These are phyloP conservation scores for Artemisia argyi DNA, from an alignment of 129 eudicot genomes.

Conservation along the genomic window DNA sequence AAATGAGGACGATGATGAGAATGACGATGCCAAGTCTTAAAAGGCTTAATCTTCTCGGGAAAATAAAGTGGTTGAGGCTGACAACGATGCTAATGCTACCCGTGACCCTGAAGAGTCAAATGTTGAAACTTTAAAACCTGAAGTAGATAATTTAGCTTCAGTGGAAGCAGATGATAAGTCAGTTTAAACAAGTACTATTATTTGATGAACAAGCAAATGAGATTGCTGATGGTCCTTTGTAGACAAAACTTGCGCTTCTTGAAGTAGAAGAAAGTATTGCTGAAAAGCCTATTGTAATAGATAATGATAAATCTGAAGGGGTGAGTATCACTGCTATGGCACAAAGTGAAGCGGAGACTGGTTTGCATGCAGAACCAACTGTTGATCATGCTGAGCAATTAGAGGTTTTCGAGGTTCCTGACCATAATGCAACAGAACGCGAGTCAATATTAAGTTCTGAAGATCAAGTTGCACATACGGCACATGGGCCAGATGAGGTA, in stretches of 20 bases:
- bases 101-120: slow-evolving; percentile 40
- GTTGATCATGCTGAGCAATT: slow-evolving; percentile 29
- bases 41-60: slow-evolving; percentile 28
- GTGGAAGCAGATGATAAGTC: slow-evolving; percentile 23
- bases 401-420: slow-evolving; percentile 14
- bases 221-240: slow-evolving; percentile 12
- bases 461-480: slow-evolving; percentile 30
- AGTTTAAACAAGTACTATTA: slow-evolving; percentile 9
- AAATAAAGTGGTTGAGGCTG: slow-evolving; percentile 34
- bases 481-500: slow-evolving; percentile 15
- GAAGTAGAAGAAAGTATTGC: slow-evolving; percentile 16
- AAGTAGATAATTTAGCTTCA: slow-evolving; percentile 19
- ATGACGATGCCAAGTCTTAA: slow-evolving; percentile 52
- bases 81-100: slow-evolving; percentile 24
- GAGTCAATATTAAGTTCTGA: slow-evolving; percentile 30
- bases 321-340: slow-evolving; percentile 13
- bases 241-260: slow-evolving; percentile 3
- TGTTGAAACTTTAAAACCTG: slow-evolving; percentile 37
- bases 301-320: slow-evolving; percentile 11
- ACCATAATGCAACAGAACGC: slow-evolving; percentile 27
- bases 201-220: slow-evolving; percentile 16
- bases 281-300: neutral
- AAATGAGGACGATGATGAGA: slow-evolving; percentile 62
- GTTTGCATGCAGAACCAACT: slow-evolving; percentile 31
- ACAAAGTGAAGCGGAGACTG: slow-evolving; percentile 13